Conservation (phyloP, 78 protist genomes). For the Planoprotostelium fungivorum region DNA sequence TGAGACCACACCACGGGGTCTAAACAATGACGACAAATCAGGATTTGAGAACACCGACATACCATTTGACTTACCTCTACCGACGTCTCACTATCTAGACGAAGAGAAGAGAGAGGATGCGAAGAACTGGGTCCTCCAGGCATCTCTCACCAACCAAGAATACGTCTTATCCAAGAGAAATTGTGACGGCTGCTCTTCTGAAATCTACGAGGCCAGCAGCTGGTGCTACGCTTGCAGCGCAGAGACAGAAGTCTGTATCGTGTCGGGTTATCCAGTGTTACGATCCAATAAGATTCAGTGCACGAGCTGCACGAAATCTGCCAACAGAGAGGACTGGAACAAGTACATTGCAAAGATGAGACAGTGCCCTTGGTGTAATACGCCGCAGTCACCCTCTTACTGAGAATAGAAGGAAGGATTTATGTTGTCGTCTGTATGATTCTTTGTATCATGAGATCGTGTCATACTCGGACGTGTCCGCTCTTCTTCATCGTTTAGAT, state of each 20-base stretch:
- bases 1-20: constrained; percentile 38
- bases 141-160: constrained; percentile 8
- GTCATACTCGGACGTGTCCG: too few relatives aligned
- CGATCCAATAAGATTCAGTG: not conserved
- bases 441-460: too few relatives aligned
- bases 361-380: constrained; percentile 10
- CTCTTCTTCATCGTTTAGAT: too few relatives aligned
- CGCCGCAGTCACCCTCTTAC: not conserved
- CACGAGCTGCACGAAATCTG: not conserved
- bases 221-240: constrained; percentile 24
- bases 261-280: constrained; percentile 28
- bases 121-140: constrained; percentile 52
- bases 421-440: too few relatives aligned
- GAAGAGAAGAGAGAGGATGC: constrained; percentile 16
- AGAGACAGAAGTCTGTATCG: constrained; percentile 22
- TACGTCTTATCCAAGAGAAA: constrained; percentile 5
- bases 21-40: constrained; percentile 23
- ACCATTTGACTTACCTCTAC: constrained; percentile 45
- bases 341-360: constrained; percentile 5
- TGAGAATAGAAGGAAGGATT: too few relatives aligned
- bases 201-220: constrained; percentile 27
- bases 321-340: constrained; percentile 30
- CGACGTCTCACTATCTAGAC: not conserved
- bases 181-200: constrained; percentile 20
- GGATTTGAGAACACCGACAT: constrained; percentile 66